Evolutionary conservation across 2,329 filamentous ascomycete species (phyloP).

Genomic region (Coniochaeta ligniaria): DNA sequence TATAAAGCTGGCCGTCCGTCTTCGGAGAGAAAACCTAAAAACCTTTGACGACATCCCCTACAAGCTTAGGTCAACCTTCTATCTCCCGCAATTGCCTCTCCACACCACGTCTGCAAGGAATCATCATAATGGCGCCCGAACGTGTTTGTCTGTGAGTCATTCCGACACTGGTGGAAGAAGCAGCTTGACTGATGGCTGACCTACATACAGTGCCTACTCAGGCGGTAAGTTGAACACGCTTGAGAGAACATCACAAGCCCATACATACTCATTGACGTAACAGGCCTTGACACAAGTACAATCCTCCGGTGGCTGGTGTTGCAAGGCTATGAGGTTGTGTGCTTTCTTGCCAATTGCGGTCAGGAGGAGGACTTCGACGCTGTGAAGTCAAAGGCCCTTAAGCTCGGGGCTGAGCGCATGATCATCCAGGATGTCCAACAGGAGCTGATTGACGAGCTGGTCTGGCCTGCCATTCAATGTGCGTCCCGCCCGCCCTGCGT

Average conservation of each 20-base stretch:
- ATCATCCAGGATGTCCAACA: conserved; percentile 58
- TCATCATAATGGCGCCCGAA: background rate
- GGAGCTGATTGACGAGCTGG: conserved; percentile 75
- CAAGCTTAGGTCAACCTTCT: too few species aligned
- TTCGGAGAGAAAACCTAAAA: too few species aligned
- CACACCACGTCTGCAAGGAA: too few species aligned
- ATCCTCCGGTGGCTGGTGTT: background rate
- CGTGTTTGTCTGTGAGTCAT: background rate
- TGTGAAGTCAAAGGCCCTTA: conserved; percentile 56
- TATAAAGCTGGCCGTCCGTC: too few species aligned
- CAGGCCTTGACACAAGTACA: background rate
- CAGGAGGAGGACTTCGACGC: conserved; percentile 70
- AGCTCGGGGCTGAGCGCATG: conserved; percentile 60
- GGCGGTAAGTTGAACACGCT: background rate
- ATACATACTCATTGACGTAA: background rate
- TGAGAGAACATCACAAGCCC: background rate
- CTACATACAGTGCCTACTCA: background rate
- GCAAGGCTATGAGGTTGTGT: background rate
- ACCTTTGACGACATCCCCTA: too few species aligned
- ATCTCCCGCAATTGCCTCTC: too few species aligned
- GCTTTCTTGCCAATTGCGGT: conserved; percentile 26
- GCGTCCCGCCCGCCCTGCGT: too few species aligned
- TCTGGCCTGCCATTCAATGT: conserved; percentile 72
- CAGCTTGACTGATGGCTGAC: background rate
- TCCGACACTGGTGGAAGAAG: background rate